phyloP scores from a whole-genome alignment of 495 filamentous ascomycete genomes.

The Aspergillus olivimuriae region DNA sequence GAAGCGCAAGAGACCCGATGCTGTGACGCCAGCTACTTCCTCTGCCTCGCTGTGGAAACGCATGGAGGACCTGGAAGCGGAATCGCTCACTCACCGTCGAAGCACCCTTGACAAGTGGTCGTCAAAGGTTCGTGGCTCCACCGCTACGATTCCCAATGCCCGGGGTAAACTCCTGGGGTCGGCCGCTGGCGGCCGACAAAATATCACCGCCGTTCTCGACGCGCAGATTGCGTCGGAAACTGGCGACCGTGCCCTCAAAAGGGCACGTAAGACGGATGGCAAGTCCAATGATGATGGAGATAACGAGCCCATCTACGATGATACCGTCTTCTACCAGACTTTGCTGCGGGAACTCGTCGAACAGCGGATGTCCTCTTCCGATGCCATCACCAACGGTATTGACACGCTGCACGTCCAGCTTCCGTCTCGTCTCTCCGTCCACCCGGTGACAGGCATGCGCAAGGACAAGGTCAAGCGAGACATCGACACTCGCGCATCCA shows the following conservation, averaged over 20 bases:
- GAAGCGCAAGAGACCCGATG: conserved; percentile 52
- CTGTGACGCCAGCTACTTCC: conserved; percentile 43
- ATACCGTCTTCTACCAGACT: conserved; percentile 87
- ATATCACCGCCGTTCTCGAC: conserved; percentile 65
- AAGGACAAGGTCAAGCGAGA: conserved; percentile 76
- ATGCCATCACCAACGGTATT: conserved; percentile 38
- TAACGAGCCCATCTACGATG: conserved; percentile 65
- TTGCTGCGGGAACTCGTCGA: conserved; percentile 89
- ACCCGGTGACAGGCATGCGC: conserved; percentile 56
- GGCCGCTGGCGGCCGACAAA: conserved; percentile 40
- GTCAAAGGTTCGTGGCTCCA: conserved; percentile 44
- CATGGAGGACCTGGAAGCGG: conserved; percentile 60
- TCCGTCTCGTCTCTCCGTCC: conserved; percentile 29
- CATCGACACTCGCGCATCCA: conserved; percentile 90
- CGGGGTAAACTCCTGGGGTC: conserved; percentile 42
- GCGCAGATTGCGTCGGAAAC: conserved; percentile 62
- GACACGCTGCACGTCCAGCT: conserved; percentile 33
- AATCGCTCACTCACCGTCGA: conserved; percentile 36
- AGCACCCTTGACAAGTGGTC: conserved; percentile 43
- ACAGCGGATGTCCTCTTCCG: conserved; percentile 56
- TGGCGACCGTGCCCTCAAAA: conserved; percentile 62
- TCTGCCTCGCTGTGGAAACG: conserved; percentile 61
- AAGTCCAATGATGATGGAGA: conserved; percentile 4
- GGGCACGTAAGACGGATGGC: conserved; percentile 16
- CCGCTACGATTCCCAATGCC: conserved; percentile 28